These are phyloP conservation scores for Penstemon barbatus DNA, from an alignment of 257 asterid genomes.

Conservation along the genomic window DNA sequence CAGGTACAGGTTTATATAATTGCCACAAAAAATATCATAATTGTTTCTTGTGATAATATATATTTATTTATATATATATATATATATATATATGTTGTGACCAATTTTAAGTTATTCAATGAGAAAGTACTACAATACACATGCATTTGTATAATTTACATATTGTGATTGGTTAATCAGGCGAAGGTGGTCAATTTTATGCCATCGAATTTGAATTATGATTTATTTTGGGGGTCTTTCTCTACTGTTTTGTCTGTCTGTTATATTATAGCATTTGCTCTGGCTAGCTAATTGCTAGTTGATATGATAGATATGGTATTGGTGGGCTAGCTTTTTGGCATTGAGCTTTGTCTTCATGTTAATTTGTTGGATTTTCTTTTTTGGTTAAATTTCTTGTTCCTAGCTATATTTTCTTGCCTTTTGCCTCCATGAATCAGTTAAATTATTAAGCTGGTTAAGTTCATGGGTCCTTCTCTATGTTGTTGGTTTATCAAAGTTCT, in stretches of 20 bases:
- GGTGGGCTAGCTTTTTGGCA: constrained; percentile 18
- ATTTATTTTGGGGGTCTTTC: no score
- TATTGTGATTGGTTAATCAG: no score
- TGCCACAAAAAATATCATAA: not conserved
- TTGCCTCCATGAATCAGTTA: no score
- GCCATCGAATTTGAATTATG: no score
- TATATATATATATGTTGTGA: no score
- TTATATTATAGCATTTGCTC: no score
- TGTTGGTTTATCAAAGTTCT: constrained; percentile 7
- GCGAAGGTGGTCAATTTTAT: no score
- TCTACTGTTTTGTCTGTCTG: constrained; percentile 8
- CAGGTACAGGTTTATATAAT: constrained; percentile 4
- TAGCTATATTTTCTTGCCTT: constrained; percentile 22
- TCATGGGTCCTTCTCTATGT: constrained; percentile 10
- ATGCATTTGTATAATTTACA: no score
- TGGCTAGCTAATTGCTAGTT: constrained; percentile 5
- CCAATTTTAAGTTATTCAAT: no score
- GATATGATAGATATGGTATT: not conserved
- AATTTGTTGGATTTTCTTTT: constrained; percentile 16
- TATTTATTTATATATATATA: not conserved
- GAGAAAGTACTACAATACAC: no score
- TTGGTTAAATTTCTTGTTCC: constrained; percentile 5
- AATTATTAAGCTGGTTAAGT: not conserved
- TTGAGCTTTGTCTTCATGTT: constrained; percentile 20
- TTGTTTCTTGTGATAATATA: not conserved